phyloP scores from a whole-genome alignment of 129 eudicot species.

The Calendula officinalis region DNA sequence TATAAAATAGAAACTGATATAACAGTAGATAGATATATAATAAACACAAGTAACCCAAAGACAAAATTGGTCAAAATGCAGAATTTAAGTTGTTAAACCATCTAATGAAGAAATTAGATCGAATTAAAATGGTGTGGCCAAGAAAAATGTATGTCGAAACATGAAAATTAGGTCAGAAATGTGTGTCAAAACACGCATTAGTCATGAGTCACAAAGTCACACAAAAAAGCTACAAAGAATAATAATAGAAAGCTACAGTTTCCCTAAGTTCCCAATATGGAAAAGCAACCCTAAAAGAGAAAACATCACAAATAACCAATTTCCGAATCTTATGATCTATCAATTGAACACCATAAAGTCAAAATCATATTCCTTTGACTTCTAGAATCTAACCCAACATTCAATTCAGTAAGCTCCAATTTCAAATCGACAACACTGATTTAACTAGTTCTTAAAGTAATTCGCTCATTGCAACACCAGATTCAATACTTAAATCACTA shows the following conservation, averaged over 20 bases:
- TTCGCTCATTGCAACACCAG: not conserved
- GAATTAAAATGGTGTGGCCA: conserved; percentile 5
- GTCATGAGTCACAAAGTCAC: conserved; percentile 10
- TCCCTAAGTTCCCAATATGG: conserved; percentile 16
- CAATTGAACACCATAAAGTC: conserved; percentile 16
- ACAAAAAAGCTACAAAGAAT: not conserved
- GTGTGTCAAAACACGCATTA: conserved; percentile 12
- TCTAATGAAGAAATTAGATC: conserved; percentile 5
- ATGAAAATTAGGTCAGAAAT: conserved; percentile 8
- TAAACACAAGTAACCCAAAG: not conserved
- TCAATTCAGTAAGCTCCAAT: not conserved
- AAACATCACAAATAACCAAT: conserved; percentile 1
- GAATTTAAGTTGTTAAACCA: not conserved
- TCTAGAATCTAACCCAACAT: not conserved
- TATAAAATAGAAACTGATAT: too few relatives aligned
- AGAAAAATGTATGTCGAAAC: not conserved
- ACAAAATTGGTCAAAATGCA: conserved; percentile 1
- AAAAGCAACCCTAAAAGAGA: conserved; percentile 12
- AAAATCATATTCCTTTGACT: conserved; percentile 14
- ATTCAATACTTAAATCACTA: not conserved
- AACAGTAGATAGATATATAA: too few relatives aligned
- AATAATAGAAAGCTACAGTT: conserved; percentile 4
- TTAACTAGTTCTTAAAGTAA: not conserved
- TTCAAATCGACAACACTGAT: not conserved
- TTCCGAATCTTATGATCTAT: conserved; percentile 17